Evolutionary conservation across 768 basidiomycete genomes (phyloP).

Genomic region (Amanita subjunquillea): DNA sequence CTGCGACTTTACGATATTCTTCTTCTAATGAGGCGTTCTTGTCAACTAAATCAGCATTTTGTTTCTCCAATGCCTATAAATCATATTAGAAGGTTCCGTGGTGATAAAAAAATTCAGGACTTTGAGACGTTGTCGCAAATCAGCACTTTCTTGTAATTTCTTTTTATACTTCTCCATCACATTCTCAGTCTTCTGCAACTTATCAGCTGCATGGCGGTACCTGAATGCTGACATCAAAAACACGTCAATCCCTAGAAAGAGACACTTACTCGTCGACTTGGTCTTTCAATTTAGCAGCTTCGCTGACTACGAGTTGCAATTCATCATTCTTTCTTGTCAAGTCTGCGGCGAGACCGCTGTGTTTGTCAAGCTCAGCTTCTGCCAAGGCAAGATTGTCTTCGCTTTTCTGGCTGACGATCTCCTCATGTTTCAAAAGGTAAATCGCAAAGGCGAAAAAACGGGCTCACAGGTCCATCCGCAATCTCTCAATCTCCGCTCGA

Average conservation of each 20-base stretch:
- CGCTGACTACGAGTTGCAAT: slow-evolving; percentile 65
- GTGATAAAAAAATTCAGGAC: slow-evolving; percentile 21
- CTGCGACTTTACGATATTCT: slow-evolving; percentile 78
- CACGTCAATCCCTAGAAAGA: neutral
- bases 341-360: slow-evolving; percentile 55
- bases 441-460: neutral
- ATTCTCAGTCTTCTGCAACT: slow-evolving; percentile 88
- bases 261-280: slow-evolving; percentile 82
- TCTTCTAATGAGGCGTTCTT: slow-evolving; percentile 88
- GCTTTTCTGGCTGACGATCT: slow-evolving; percentile 70
- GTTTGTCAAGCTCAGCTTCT: slow-evolving; percentile 79
- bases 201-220: slow-evolving; percentile 87
- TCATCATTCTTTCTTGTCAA: slow-evolving; percentile 77
- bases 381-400: slow-evolving; percentile 83
- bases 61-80: slow-evolving; percentile 73
- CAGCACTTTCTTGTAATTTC: slow-evolving; percentile 92
- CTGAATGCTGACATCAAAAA: slow-evolving; percentile 26
- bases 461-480: slow-evolving; percentile 79
- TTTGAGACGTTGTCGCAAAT: slow-evolving; percentile 80
- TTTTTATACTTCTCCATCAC: slow-evolving; percentile 99
- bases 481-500: slow-evolving; percentile 72
- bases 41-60: slow-evolving; percentile 88
- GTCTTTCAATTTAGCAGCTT: slow-evolving; percentile 77
- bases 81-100: neutral
- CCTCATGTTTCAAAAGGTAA: slow-evolving; percentile 16